Base-by-base conservation (phyloP, 2,329 filamentous ascomycete genomes). In the Penicillium sp. region DNA sequence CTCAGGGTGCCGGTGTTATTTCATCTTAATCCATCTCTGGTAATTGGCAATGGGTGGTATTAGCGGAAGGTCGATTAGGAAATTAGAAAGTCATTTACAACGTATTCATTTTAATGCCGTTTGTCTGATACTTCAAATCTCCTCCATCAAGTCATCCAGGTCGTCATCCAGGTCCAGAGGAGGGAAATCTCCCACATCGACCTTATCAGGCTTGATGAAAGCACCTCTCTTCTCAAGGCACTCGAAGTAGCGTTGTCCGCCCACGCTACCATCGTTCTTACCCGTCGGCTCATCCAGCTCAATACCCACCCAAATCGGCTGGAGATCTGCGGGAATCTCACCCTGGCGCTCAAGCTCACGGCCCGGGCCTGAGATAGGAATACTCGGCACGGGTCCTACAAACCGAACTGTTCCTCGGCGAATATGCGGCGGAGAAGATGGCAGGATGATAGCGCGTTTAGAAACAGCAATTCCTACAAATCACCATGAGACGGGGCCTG, bases 271-370 rank as follows among this genome's bases (percentile, higher is more conserved):
- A 61, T 87, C 82, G 62, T 87, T 87, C 73, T 85, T 85, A 21
- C 84, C 84, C 7, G 79, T 82, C 2, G 84, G 84, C 68, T 87
- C 84, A 63, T 87, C 84, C 32, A 87, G 75, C 54, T 75, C 73
- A 27, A 87, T 74, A 10, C 84, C 84, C 8, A 86, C 71, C 84
- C 84, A 86, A 17, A 77, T 62, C 2, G 73, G 73, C 43, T 65
- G 54, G 7, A 59, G 55, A 8, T 55, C 61, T 2, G 39, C 46
- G 3, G 59, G 61, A 24, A 64, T 46, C 13, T 65, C 55, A 12
- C 56, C 52, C n/a, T 62, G 45, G 24, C 34, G 48, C 23, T 45
- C 51, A 23, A 51, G 53, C 37, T 59, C 62, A 29, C 58, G 56
- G 29, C 55, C 62, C 18, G 71, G 55, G 0, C 69, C 69, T 8